Evolutionary conservation across 768 basidiomycete species (phyloP).

Genomic region (Naganishia kalamii): DNA sequence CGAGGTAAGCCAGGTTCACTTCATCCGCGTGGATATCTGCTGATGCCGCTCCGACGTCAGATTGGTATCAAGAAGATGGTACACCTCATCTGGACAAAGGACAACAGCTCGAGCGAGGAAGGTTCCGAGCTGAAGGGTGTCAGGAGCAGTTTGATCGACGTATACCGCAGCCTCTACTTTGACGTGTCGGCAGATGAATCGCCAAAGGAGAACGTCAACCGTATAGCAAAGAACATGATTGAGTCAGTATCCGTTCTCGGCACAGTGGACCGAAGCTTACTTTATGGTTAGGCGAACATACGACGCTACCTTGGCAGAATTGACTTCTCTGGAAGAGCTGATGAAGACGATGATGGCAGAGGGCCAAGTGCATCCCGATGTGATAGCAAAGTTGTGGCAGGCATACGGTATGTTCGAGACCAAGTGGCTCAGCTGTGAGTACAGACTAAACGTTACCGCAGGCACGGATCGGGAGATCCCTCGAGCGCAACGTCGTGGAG

Average conservation of each 20-base stretch:
- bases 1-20: constrained; percentile 52
- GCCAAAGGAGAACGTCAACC: constrained; percentile 76
- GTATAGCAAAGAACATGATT: constrained; percentile 94
- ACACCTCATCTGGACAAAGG: constrained; percentile 94
- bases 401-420: constrained; percentile 57
- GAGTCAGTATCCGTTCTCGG: constrained; percentile 54
- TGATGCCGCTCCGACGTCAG: constrained; percentile 47
- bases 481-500: constrained; percentile 78
- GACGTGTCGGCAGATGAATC: constrained; percentile 64
- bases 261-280: constrained; percentile 10
- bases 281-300: constrained; percentile 65
- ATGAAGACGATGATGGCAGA: constrained; percentile 95
- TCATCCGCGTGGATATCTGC: not conserved
- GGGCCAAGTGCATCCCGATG: constrained; percentile 62
- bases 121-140: constrained; percentile 79
- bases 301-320: constrained; percentile 82
- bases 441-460: constrained; percentile 39
- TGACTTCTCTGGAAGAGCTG: constrained; percentile 94
- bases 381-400: constrained; percentile 88
- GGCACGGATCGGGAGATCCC: constrained; percentile 66
- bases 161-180: constrained; percentile 81
- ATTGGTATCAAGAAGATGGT: constrained; percentile 90
- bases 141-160: constrained; percentile 76
- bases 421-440: not conserved
- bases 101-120: constrained; percentile 75